These are phyloP conservation scores for Cetraspora pellucida DNA, from an alignment of 192 early-diverging fungal species.

Conservation along the genomic window DNA sequence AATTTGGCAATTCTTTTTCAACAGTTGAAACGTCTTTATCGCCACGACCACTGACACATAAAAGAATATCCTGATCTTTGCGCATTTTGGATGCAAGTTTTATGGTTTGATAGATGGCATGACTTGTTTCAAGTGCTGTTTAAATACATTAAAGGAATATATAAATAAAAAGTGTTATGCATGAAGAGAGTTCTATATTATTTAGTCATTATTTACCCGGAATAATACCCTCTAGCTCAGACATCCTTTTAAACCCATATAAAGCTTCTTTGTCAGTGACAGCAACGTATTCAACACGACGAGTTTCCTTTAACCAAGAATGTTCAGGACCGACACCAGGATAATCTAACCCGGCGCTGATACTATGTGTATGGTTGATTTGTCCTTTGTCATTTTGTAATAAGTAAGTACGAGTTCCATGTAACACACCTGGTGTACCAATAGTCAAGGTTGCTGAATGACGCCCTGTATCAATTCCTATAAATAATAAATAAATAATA, in stretches of 20 bases:
- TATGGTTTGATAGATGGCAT: conserved; percentile 84
- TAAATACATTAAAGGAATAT: background rate
- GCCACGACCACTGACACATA: conserved; percentile 91
- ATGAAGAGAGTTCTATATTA: background rate
- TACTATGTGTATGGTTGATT: conserved; percentile 92
- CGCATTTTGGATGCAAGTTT: conserved; percentile 75
- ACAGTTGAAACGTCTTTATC: conserved; percentile 98
- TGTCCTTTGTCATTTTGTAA: conserved; percentile 97
- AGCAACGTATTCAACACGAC: conserved; percentile 79
- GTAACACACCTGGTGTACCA: conserved; percentile 91
- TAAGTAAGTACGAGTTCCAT: conserved; percentile 94
- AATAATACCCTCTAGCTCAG: conserved; percentile 86
- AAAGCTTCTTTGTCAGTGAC: conserved; percentile 85
- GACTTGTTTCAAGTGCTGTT: conserved; percentile 89
- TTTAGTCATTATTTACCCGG: conserved; percentile 48
- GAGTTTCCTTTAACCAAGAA: conserved; percentile 84
- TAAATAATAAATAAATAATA: too few relatives aligned
- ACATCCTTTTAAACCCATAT: conserved; percentile 75
- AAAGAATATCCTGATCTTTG: conserved; percentile 80
- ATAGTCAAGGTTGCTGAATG: conserved; percentile 90
- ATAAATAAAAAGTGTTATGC: background rate
- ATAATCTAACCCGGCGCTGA: conserved; percentile 97
- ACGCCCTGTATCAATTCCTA: conserved; percentile 68
- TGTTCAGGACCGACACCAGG: conserved; percentile 98
- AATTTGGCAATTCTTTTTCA: conserved; percentile 83